These are phyloP conservation scores for Phytophthora quininea DNA, from an alignment of 352 stramenopile genomes.

Conservation along the genomic window DNA sequence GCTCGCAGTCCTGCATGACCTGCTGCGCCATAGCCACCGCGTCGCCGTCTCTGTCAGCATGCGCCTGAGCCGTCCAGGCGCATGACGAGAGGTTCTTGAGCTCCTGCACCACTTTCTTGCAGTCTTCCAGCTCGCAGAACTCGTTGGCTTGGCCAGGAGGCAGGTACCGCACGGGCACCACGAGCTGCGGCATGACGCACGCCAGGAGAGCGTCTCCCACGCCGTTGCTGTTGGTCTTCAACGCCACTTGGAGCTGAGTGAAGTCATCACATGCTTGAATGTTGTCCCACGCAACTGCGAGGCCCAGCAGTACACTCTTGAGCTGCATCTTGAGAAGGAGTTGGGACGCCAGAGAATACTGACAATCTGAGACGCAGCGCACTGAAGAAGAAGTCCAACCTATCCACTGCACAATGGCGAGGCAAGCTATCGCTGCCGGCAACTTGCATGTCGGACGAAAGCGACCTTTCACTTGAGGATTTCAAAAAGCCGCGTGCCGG, in stretches of 20 bases:
- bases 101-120: slow-evolving; percentile 25
- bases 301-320: slow-evolving; percentile 8
- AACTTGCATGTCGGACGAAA: not conserved
- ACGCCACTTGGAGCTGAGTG: slow-evolving; percentile 26
- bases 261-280: slow-evolving; percentile 28
- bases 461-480: slow-evolving; percentile 4
- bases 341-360: slow-evolving; percentile 18
- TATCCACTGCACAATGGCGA: no score
- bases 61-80: slow-evolving; percentile 43
- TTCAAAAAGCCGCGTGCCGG: slow-evolving; percentile 9
- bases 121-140: slow-evolving; percentile 52
- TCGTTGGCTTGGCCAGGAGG: slow-evolving; percentile 25
- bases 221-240: slow-evolving; percentile 20
- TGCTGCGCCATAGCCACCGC: slow-evolving; percentile 51
- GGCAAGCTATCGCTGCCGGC: no score
- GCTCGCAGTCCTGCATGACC: slow-evolving; percentile 47
- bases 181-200: slow-evolving; percentile 44
- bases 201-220: slow-evolving; percentile 20
- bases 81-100: slow-evolving; percentile 45
- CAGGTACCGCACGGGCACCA: slow-evolving; percentile 41
- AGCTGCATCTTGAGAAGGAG: slow-evolving; percentile 17
- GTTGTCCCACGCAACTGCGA: not conserved
- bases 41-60: slow-evolving; percentile 36
- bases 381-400: not conserved
- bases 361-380: not conserved